These are phyloP conservation scores for Macadamia tetraphylla DNA, from an alignment of 164 flowering plant genomes.

Conservation along the genomic window DNA sequence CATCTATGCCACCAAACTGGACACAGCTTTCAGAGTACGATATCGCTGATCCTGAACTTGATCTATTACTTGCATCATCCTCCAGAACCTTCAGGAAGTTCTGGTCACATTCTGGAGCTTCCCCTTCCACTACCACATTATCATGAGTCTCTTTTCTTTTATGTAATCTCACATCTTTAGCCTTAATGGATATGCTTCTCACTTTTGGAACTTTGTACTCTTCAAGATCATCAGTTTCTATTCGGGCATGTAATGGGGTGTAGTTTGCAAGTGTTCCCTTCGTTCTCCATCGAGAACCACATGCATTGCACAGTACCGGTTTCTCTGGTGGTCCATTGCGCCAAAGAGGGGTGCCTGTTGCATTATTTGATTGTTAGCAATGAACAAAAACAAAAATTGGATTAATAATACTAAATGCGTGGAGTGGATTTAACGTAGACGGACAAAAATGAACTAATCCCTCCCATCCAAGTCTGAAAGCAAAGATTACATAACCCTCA, in stretches of 20 bases:
- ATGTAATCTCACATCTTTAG: constrained; percentile 47
- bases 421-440: background rate
- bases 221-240: constrained; percentile 58
- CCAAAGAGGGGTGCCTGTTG: constrained; percentile 96
- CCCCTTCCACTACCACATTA: constrained; percentile 20
- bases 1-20: constrained; percentile 65
- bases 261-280: constrained; percentile 89
- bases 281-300: constrained; percentile 98
- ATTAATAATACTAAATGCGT: background rate
- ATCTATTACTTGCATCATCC: constrained; percentile 78
- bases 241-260: constrained; percentile 81
- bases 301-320: constrained; percentile 97
- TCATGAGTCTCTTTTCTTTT: constrained; percentile 52
- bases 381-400: background rate
- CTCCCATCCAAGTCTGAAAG: background rate
- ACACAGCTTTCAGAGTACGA: constrained; percentile 87
- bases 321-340: constrained; percentile 98
- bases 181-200: constrained; percentile 49
- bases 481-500: no score
- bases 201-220: constrained; percentile 46
- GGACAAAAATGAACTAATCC: background rate
- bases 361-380: constrained; percentile 14
- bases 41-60: constrained; percentile 90
- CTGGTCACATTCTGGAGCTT: constrained; percentile 26
- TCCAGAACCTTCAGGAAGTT: constrained; percentile 44